phyloP scores from a whole-genome alignment of 75 land plant species.

The Cupressus sempervirens region DNA sequence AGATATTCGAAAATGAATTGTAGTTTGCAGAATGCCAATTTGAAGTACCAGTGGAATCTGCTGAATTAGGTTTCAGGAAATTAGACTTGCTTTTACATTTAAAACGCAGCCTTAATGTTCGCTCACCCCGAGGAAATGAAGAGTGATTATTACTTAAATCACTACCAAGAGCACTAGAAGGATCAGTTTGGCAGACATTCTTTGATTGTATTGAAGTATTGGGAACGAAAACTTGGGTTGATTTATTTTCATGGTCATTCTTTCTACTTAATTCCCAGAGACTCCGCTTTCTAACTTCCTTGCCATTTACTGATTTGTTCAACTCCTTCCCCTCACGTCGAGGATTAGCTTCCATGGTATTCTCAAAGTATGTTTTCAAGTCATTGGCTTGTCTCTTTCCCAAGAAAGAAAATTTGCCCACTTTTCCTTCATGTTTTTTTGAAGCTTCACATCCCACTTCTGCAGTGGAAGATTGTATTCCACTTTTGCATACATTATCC shows the following conservation, averaged over 20 bases:
- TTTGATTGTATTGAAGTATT: neutral
- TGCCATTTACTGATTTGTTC: neutral
- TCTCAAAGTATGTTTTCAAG: neutral
- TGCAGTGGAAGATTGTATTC: slow-evolving; percentile 10
- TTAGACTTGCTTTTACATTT: neutral
- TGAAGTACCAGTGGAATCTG: neutral
- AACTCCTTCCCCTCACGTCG: neutral
- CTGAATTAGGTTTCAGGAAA: slow-evolving; percentile 2
- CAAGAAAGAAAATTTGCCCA: neutral
- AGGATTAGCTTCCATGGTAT: neutral
- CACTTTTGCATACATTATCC: neutral
- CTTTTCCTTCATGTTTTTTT: slow-evolving; percentile 6
- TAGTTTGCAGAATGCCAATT: neutral
- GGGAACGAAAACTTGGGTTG: neutral
- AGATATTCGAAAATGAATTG: neutral
- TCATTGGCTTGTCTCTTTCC: slow-evolving; percentile 3
- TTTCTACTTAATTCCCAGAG: slow-evolving; percentile 36
- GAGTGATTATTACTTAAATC: slow-evolving; percentile 1
- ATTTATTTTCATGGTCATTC: slow-evolving; percentile 10
- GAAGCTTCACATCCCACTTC: slow-evolving; percentile 6
- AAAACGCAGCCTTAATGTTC: slow-evolving; percentile 20
- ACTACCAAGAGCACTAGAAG: neutral
- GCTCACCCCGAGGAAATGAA: slow-evolving; percentile 25
- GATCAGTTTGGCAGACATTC: neutral
- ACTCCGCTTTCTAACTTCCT: slow-evolving; percentile 52